Conservation (phyloP, 2,329 filamentous ascomycete genomes). For the Clarireedia monteithiana region DNA sequence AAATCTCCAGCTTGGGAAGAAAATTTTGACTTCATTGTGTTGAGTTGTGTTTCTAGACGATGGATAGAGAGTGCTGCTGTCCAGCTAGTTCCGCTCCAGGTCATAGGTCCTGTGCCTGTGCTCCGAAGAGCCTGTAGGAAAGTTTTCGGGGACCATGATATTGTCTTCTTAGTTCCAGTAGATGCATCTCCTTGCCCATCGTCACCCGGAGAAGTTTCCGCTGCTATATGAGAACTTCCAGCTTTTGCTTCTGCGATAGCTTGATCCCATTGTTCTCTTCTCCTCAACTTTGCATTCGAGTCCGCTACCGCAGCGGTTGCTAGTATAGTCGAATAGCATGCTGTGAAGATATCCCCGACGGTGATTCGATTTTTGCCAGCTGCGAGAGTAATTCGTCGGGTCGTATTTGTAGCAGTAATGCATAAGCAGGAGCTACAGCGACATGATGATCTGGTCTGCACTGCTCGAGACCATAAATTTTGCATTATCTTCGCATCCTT, state of each 20-base stretch:
- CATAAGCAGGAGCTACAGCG: conserved; percentile 55
- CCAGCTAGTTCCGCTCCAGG: conserved; percentile 4
- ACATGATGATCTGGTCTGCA: conserved; percentile 52
- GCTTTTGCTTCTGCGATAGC: conserved; percentile 47
- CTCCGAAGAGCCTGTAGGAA: neutral
- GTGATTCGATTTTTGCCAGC: conserved; percentile 39
- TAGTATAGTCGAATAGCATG: conserved; percentile 60
- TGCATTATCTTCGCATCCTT: conserved; percentile 47
- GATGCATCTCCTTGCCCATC: neutral
- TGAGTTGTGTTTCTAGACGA: neutral
- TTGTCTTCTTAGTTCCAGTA: neutral
- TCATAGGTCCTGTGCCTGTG: neutral
- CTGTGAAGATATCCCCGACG: conserved; percentile 51
- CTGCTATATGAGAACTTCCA: conserved; percentile 4
- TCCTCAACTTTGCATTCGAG: conserved; percentile 47
- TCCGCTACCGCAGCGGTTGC: conserved; percentile 58
- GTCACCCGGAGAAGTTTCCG: conserved; percentile 6
- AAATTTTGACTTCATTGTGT: neutral
- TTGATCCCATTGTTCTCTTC: conserved; percentile 52
- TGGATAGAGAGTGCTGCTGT: neutral
- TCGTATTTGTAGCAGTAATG: conserved; percentile 32
- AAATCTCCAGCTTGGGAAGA: neutral
- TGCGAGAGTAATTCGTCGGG: conserved; percentile 43
- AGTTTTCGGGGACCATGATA: neutral
- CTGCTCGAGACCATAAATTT: conserved; percentile 59